A percentile compares a stretch with the other conserved stretches of the same genome.
These are phyloP conservation scores for Pichia kudriavzevii DNA, from an alignment of 1,139 yeast genomes.

Conservation along the genomic window DNA sequence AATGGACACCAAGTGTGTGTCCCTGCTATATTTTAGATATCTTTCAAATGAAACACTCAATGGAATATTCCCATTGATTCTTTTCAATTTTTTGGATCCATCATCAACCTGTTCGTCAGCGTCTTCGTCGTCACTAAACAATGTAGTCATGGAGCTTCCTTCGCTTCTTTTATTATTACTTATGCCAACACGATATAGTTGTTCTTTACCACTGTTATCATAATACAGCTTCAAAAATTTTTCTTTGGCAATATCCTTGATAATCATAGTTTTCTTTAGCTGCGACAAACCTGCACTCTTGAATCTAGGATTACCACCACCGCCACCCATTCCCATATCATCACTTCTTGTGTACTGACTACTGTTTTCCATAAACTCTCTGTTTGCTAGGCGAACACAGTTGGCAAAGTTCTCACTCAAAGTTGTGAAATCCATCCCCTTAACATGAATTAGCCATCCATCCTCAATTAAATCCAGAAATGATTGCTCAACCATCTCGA, in stretches of 20 bases:
- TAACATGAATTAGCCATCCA: slow-evolving; percentile 53
- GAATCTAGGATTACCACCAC: slow-evolving; percentile 31
- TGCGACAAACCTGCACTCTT: slow-evolving; percentile 40
- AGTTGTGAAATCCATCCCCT: slow-evolving; percentile 32
- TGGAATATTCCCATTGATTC: slow-evolving; percentile 42
- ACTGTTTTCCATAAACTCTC: slow-evolving; percentile 9
- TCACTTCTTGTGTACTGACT: slow-evolving; percentile 5
- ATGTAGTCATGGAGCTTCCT: slow-evolving; percentile 20
- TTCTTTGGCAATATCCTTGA: slow-evolving; percentile 51
- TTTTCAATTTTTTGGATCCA: slow-evolving; percentile 11
- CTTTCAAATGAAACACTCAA: slow-evolving; percentile 60
- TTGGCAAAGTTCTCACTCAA: slow-evolving; percentile 8
- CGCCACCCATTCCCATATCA: slow-evolving; percentile 5
- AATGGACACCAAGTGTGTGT: slow-evolving; percentile 53
- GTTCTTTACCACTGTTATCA: slow-evolving; percentile 22
- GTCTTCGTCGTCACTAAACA: slow-evolving; percentile 17
- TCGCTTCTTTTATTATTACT: slow-evolving; percentile 2
- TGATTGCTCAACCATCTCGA: slow-evolving; percentile 27
- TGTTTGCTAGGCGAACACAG: slow-evolving; percentile 13
- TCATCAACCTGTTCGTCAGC: slow-evolving; percentile 6
- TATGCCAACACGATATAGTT: slow-evolving; percentile 8
- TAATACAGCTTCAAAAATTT: slow-evolving; percentile 18
- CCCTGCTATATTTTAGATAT: slow-evolving; percentile 60
- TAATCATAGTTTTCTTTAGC: slow-evolving; percentile 56
- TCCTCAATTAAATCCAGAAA: slow-evolving; percentile 39